Conservation (phyloP, 75 land plant genomes). For the Pinus tabuliformis region DNA sequence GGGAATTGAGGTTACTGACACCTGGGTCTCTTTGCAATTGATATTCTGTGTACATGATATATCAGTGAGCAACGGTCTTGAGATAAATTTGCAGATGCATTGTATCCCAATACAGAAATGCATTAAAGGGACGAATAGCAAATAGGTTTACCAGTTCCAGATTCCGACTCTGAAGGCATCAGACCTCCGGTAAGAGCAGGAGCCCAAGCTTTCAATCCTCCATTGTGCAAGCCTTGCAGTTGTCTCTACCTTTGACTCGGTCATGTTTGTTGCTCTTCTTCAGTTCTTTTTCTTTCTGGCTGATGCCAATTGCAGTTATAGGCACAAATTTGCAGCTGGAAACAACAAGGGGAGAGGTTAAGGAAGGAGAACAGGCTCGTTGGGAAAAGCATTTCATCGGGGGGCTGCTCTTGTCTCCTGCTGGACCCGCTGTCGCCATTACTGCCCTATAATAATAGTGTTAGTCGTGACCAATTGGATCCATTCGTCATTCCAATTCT, state of each 20-base stretch:
- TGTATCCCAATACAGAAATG: too few species aligned
- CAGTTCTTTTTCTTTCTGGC: not conserved
- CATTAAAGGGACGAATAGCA: not conserved
- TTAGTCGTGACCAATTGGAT: too few species aligned
- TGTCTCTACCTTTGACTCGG: constrained; percentile 61
- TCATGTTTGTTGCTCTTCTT: constrained; percentile 10
- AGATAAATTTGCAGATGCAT: not conserved
- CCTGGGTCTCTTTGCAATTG: too few species aligned
- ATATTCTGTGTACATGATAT: too few species aligned
- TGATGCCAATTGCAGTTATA: too few species aligned
- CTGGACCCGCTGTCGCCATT: constrained; percentile 3
- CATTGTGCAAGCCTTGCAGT: constrained; percentile 68
- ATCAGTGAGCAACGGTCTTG: not conserved
- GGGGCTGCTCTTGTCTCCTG: too few species aligned
- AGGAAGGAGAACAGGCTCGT: not conserved
- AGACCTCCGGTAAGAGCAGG: constrained; percentile 46
- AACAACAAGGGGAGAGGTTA: not conserved
- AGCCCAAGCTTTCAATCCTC: constrained; percentile 59
- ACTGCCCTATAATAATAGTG: not conserved
- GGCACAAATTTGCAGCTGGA: not conserved
- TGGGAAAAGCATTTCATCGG: not conserved
- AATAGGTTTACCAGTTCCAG: constrained; percentile 58
- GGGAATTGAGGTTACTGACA: not conserved
- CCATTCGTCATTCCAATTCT: too few species aligned
- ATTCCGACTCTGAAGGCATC: constrained; percentile 69